Base-by-base conservation (phyloP, 2,329 filamentous ascomycete genomes). In the Arachnomyces sp. region DNA sequence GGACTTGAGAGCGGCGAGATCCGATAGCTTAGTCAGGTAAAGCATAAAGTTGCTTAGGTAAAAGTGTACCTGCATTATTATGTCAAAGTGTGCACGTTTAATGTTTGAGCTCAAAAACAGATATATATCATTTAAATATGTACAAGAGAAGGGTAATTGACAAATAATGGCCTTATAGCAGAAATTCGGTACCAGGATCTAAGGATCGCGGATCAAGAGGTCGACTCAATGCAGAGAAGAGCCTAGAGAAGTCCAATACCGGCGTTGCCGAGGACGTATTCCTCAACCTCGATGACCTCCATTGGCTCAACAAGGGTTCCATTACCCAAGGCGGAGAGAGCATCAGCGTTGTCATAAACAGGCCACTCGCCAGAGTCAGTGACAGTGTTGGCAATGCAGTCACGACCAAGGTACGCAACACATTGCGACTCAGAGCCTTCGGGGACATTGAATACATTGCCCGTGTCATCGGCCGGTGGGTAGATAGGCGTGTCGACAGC, bases 401-500 rank as follows among this genome's bases (percentile, higher is more conserved):
- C 40, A 13, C 56, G 55, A 35, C 56, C 57, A 5, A 61, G 43
- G 14, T 43, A 45, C 4, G 52, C 46, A 29, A 47, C 46, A 40
- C 55, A 58, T 34, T 45, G 43, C 3, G 51, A 44, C 9, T 42
- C 45, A 31, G 43, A 40, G 30, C 33, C 36, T 7, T 44, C 38
- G 45, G 20, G 46, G 16, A 49, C 58, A 28, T 57, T 56, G 37
- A 57, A 57, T 28, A 56, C 44, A 13, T 52, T 49, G 13, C 56
- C 58, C 8, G 45, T 43, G 25, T 53, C 47, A 6, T 47, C 51
- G 30, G 57, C 59, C 0, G 52, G 28, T 13, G 49, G 43, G 14
- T 63, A 47, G 12, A 25, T 25, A 25, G 66, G 64, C 8, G 60
- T 64, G 7, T 57, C 56, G 36, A 70, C 64, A 8, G 59, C 50